Conservation (phyloP, 2,329 filamentous ascomycete species). For the Penicillium sp. region DNA sequence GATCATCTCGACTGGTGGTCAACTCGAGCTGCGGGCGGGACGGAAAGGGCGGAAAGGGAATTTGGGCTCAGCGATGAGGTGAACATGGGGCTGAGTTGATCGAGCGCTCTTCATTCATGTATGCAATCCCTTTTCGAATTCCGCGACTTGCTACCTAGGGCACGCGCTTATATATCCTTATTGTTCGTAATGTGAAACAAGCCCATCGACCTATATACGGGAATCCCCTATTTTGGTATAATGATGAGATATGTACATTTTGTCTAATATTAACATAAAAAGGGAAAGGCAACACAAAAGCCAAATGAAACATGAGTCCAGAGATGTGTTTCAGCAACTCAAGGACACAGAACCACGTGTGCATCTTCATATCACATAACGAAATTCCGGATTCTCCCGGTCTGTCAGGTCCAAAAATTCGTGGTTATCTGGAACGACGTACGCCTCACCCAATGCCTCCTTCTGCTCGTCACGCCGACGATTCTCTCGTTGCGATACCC, state of each 20-base stretch:
- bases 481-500: constrained; percentile 28
- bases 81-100: constrained; percentile 74
- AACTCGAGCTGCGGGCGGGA: constrained; percentile 55
- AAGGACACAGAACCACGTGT: not conserved
- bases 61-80: constrained; percentile 84
- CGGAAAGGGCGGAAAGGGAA: constrained; percentile 48
- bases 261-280: not conserved
- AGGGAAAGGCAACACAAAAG: too few relatives aligned
- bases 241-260: not conserved
- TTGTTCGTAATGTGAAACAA: not conserved
- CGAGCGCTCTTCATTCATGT: not conserved
- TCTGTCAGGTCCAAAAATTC: constrained; percentile 31
- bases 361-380: constrained; percentile 19
- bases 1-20: constrained; percentile 52
- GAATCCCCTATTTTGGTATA: not conserved
- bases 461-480: constrained; percentile 26
- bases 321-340: not conserved
- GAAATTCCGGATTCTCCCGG: constrained; percentile 24
- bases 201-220: too few relatives aligned
- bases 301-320: not conserved
- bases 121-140: not conserved
- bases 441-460: constrained; percentile 18
- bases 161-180: not conserved
- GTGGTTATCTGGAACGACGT: constrained; percentile 30
- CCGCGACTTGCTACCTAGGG: not conserved